phyloP scores from a whole-genome alignment of 2,329 filamentous ascomycete species.

The Curvularia lunata region DNA sequence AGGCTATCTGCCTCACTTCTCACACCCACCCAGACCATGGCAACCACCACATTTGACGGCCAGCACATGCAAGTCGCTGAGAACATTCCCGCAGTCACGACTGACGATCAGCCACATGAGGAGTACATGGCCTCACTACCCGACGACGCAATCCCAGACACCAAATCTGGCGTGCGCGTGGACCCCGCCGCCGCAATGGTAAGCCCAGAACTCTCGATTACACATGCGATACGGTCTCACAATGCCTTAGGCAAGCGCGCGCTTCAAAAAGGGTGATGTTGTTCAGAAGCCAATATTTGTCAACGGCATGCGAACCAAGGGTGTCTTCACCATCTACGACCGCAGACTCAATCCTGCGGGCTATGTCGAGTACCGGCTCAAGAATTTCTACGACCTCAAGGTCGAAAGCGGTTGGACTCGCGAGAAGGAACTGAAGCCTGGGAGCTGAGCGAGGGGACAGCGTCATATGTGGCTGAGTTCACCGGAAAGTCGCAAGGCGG shows the following conservation, averaged over 20 bases:
- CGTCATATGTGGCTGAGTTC: constrained; percentile 33
- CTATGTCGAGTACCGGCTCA: constrained; percentile 41
- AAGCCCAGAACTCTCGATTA: constrained; percentile 7
- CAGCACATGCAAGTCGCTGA: constrained; percentile 26
- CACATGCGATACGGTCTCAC: constrained; percentile 6
- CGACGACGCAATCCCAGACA: constrained; percentile 24
- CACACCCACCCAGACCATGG: constrained; percentile 26
- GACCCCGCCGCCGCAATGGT: constrained; percentile 27
- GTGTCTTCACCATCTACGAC: constrained; percentile 28
- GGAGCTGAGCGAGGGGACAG: constrained; percentile 21
- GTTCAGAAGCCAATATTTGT: constrained; percentile 38
- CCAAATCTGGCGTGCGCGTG: constrained; percentile 35
- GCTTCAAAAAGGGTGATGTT: constrained; percentile 29
- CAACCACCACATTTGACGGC: constrained; percentile 22
- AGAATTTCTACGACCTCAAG: constrained; percentile 14
- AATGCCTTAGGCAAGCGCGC: constrained; percentile 27
- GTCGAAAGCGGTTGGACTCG: constrained; percentile 36
- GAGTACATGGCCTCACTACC: constrained; percentile 17
- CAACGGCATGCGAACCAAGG: constrained; percentile 29
- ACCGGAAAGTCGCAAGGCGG: constrained; percentile 21
- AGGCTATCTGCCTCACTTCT: constrained; percentile 27
- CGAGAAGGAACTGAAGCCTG: constrained; percentile 35
- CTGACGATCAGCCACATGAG: constrained; percentile 35
- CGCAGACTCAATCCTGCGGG: constrained; percentile 13
- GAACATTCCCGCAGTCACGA: constrained; percentile 27